phyloP scores from a whole-genome alignment of 495 filamentous ascomycete species.

The Penicillium flavigenum region DNA sequence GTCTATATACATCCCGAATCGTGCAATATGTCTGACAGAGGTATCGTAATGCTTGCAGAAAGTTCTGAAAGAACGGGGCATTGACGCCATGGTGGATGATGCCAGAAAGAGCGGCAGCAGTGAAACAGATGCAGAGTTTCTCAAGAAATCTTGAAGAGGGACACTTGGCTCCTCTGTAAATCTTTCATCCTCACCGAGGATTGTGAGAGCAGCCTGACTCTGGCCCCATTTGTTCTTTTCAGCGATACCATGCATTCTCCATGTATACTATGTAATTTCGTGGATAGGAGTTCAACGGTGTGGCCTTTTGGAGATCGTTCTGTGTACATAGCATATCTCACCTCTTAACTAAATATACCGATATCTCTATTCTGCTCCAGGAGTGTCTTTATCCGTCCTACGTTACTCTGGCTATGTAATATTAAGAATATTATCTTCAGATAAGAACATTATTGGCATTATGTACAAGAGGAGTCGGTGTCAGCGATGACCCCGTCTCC shows the following conservation, averaged over 20 bases:
- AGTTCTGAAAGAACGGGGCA: conserved; percentile 78
- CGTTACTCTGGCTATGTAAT: not conserved
- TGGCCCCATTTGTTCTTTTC: conserved; percentile 5
- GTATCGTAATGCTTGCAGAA: conserved; percentile 46
- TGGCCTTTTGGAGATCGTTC: not conserved
- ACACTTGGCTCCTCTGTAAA: conserved; percentile 18
- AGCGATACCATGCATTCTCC: conserved; percentile 8
- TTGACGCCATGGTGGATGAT: conserved; percentile 83
- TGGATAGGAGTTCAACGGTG: conserved; percentile 6
- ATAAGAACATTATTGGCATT: conserved; percentile 15
- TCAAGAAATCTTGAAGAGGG: conserved; percentile 46
- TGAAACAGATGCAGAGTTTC: conserved; percentile 73
- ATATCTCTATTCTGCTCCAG: not conserved
- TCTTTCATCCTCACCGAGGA: not conserved
- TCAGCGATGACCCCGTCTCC: conserved; percentile 44
- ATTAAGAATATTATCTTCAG: not conserved
- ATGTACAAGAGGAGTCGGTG: conserved; percentile 4
- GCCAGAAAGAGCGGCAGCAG: conserved; percentile 70
- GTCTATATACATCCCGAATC: not conserved
- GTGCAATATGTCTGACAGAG: conserved; percentile 13
- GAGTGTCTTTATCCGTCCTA: not conserved
- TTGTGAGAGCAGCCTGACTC: not conserved
- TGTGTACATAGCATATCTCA: conserved; percentile 11
- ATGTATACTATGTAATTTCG: conserved; percentile 2
- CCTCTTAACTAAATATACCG: not conserved